A percentile compares a stretch with the other conserved stretches of the same genome.
Conservation (phyloP, 1,284 basidiomycete genomes). For the Fomitopsis palustris region DNA sequence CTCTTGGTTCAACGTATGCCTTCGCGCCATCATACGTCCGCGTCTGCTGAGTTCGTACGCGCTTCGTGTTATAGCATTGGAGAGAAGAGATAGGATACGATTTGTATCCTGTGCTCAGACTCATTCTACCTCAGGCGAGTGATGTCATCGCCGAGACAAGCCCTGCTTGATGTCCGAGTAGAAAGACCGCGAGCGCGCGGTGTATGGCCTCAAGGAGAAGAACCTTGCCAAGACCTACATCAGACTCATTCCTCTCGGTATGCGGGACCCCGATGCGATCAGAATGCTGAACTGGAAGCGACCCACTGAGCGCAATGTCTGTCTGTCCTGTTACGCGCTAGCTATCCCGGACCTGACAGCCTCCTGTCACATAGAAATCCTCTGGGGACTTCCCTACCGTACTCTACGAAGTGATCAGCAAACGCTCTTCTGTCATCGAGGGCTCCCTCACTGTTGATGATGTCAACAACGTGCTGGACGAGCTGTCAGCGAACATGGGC, state of each 20-base stretch:
- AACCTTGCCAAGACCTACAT: constrained; percentile 89
- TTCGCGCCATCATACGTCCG: constrained; percentile 2
- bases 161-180: constrained; percentile 28
- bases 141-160: neutral
- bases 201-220: constrained; percentile 91
- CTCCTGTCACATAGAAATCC: constrained; percentile 39
- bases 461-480: constrained; percentile 76
- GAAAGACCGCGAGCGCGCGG: constrained; percentile 88
- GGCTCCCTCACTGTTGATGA: constrained; percentile 76
- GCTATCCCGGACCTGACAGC: neutral
- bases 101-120: constrained; percentile 70
- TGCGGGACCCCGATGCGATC: constrained; percentile 74
- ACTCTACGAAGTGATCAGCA: constrained; percentile 79
- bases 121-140: constrained; percentile 72
- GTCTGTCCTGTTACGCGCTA: constrained; percentile 19
- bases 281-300: constrained; percentile 88
- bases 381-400: constrained; percentile 87
- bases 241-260: constrained; percentile 79
- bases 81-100: constrained; percentile 69
- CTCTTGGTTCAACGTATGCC: constrained; percentile 72
- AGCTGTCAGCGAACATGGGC: constrained; percentile 64
- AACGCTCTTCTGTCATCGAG: constrained; percentile 80
- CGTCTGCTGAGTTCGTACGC: neutral
- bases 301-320: constrained; percentile 65
- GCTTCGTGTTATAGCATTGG: constrained; percentile 61